Evolutionary conservation across 176 grass and related monocot species (phyloP), one percentile per base, ranked within the genome.

Genomic region (Avena eriantha): DNA sequence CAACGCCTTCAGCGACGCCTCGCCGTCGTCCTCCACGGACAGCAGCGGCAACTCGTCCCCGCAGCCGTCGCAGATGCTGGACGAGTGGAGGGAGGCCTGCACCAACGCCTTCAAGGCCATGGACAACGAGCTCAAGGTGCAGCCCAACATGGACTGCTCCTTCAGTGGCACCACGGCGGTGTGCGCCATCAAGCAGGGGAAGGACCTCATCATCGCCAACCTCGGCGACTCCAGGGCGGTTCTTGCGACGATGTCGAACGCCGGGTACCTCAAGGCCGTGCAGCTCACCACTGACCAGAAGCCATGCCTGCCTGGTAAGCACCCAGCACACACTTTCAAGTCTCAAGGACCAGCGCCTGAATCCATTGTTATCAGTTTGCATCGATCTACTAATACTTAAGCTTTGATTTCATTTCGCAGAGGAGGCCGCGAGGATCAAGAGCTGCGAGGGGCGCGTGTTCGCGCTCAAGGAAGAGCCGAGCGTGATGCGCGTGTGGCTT

Each of bases 131-230:
- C 90, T 99, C 70, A 88, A 90, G 87, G n/a, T 87, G n/a, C 92
- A 90, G 73, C 10, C 66, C 10, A 68, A 39, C 39, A 41, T 95
- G 19, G 94, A 97, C 82, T 85, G 85, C 90, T 53, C 53, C 50
- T 93, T 87, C 87, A 99, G 97, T 21, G 97, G 97, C 45, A 97
- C 94, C 36, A 99, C 97, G 15, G 97, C 97, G 3, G 97, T 99
- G 48, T 90, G 85, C 54, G 89, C 93, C 76, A 93, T 99, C 69
- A 99, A 99, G 80, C 97, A 95, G 87, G 97, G 97, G 0, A 89
- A 36, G 49, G 97, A 99, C 85, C 85, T 99, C 9, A 87, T 99
- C 83, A 75, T 99, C 5, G 94, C 97, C 14, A 99, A 99, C 88
- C 60, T 97, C 49, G 97, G 97, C 17, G 97, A 99, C 69, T 99